Evolutionary conservation across 768 basidiomycete genomes (phyloP).

Genomic region (Pleurotus tuber-regium): DNA sequence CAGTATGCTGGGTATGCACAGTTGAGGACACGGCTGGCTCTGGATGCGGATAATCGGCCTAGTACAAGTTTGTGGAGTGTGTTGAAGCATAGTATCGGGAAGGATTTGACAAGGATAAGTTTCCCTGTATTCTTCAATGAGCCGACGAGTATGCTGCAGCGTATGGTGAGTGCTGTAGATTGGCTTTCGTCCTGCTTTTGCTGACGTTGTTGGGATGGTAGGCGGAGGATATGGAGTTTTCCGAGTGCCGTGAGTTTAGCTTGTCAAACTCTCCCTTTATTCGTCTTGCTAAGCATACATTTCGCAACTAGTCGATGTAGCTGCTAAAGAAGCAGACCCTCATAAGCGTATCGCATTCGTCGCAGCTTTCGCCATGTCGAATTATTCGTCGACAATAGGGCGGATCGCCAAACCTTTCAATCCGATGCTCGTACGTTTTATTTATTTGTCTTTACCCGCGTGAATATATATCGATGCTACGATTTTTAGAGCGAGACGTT

Average conservation of each 20-base stretch:
- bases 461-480: too few species aligned
- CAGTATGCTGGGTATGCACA: conserved; percentile 69
- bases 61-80: conserved; percentile 93
- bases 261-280: conserved; percentile 6
- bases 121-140: conserved; percentile 95
- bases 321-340: conserved; percentile 72
- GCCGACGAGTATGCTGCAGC: conserved; percentile 94
- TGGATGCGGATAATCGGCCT: conserved; percentile 74
- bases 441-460: conserved; percentile 3
- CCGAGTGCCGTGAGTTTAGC: conserved; percentile 72
- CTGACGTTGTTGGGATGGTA: conserved; percentile 16
- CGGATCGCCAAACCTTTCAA: conserved; percentile 98
- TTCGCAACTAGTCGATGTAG: conserved; percentile 71
- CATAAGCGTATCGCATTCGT: conserved; percentile 87
- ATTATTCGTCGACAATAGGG: conserved; percentile 95
- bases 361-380: conserved; percentile 96
- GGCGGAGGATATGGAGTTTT: conserved; percentile 98
- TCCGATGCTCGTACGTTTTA: conserved; percentile 75
- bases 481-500: conserved; percentile 84
- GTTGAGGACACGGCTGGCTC: conserved; percentile 57
- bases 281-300: conserved; percentile 4
- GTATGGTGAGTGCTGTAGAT: conserved; percentile 60
- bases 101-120: conserved; percentile 93
- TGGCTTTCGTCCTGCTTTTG: conserved; percentile 4
- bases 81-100: conserved; percentile 92